These are phyloP conservation scores for Cystobasidiaceae sp. DNA, from an alignment of 1,284 basidiomycete species.

Conservation along the genomic window DNA sequence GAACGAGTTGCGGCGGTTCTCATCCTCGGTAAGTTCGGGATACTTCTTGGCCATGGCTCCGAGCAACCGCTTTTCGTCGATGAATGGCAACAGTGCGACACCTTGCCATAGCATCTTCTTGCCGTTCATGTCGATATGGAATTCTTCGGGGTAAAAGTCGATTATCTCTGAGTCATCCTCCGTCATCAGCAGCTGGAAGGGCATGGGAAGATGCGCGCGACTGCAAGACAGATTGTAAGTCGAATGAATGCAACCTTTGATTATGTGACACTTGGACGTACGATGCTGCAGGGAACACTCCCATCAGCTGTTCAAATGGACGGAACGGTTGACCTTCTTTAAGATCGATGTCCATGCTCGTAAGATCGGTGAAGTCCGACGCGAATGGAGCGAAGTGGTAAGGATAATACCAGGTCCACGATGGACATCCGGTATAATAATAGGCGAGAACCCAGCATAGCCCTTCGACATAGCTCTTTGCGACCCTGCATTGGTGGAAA, in stretches of 20 bases:
- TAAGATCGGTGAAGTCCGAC: constrained; percentile 80
- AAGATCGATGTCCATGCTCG: constrained; percentile 72
- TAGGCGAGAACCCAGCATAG: constrained; percentile 94
- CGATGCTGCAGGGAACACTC: constrained; percentile 93
- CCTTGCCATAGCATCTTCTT: constrained; percentile 99
- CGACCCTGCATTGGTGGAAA: constrained; percentile 58
- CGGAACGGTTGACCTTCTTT: constrained; percentile 81
- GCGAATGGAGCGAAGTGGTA: constrained; percentile 99
- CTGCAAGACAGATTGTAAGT: constrained; percentile 49
- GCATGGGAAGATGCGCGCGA: constrained; percentile 76
- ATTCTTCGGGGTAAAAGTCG: constrained; percentile 79
- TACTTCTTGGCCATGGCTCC: constrained; percentile 75
- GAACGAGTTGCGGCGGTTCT: constrained; percentile 75
- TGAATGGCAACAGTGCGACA: constrained; percentile 92
- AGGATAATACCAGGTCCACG: constrained; percentile 98
- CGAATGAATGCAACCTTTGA: not conserved
- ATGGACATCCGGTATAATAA: constrained; percentile 80
- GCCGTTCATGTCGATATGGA: constrained; percentile 99
- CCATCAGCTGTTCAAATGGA: constrained; percentile 96
- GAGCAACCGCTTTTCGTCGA: constrained; percentile 77
- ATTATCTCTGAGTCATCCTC: constrained; percentile 83
- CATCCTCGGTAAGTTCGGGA: constrained; percentile 68
- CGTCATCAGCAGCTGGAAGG: constrained; percentile 85
- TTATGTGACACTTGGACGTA: constrained; percentile 46
- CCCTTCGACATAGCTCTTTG: constrained; percentile 83